Evolutionary conservation across 2,329 filamentous ascomycete genomes (phyloP).

Genomic region (Fusarium sp.): DNA sequence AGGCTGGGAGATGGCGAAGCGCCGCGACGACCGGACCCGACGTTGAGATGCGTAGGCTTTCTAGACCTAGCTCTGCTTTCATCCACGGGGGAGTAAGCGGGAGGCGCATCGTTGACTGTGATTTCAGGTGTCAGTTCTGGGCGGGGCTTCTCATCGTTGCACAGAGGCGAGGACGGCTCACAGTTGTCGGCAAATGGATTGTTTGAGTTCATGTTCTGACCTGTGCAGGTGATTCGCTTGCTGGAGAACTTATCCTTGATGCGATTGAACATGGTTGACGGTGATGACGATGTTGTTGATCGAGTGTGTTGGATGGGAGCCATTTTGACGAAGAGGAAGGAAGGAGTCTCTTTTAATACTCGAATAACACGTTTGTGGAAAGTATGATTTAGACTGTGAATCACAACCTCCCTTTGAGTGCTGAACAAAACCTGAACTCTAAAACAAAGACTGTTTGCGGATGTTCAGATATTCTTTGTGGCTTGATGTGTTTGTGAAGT

Average conservation of each 20-base stretch:
- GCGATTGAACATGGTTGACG: slow-evolving; percentile 32
- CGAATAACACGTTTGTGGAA: not conserved
- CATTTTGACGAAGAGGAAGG: not conserved
- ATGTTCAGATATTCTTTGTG: slow-evolving; percentile 6
- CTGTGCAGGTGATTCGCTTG: slow-evolving; percentile 21
- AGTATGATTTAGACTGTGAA: not conserved
- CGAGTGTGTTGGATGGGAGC: not conserved
- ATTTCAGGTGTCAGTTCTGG: not conserved
- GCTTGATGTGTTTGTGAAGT: not conserved
- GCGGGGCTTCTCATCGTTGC: not conserved
- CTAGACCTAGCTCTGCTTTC: not conserved
- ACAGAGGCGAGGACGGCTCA: not conserved
- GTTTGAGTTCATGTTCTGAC: slow-evolving; percentile 5
- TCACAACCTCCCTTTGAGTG: not conserved
- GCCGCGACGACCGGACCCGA: slow-evolving; percentile 27
- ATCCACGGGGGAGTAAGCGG: slow-evolving; percentile 47
- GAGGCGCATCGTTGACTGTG: slow-evolving; percentile 48
- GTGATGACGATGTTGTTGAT: not conserved
- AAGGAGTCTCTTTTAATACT: not conserved
- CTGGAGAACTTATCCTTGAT: slow-evolving; percentile 52
- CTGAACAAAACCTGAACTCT: not conserved
- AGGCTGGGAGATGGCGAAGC: slow-evolving; percentile 28
- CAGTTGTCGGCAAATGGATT: slow-evolving; percentile 15
- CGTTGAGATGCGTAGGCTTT: not conserved
- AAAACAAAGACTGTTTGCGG: not conserved